phyloP scores from a whole-genome alignment of 2,329 filamentous ascomycete genomes.

The Neofusicoccum laricinum region DNA sequence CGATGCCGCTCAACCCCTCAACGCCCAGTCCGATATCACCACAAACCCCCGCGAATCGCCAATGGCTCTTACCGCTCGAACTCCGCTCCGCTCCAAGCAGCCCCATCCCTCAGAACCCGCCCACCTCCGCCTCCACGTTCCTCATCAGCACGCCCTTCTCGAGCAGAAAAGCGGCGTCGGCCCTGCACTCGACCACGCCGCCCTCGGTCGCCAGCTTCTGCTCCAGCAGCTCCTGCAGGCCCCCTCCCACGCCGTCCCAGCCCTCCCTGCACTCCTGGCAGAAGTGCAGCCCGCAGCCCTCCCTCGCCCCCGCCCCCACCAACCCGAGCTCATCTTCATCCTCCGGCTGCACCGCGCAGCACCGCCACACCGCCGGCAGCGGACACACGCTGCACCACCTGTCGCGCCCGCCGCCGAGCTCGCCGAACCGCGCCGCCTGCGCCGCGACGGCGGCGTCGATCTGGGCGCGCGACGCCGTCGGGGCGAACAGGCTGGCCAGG shows the following conservation, averaged over 20 bases:
- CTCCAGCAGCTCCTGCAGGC: constrained; percentile 14
- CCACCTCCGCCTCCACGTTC: not conserved
- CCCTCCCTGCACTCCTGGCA: constrained; percentile 23
- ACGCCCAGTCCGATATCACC: no score
- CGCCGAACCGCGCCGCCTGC: not conserved
- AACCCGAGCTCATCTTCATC: no score
- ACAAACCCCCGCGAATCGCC: no score
- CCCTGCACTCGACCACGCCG: not conserved
- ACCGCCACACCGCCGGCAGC: constrained; percentile 32
- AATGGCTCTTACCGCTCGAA: no score
- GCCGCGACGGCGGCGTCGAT: not conserved
- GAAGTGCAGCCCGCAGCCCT: constrained; percentile 29
- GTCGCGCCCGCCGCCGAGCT: not conserved
- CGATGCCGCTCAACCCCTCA: no score
- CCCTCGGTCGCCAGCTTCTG: not conserved
- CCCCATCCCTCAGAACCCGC: no score
- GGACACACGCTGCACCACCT: constrained; percentile 38
- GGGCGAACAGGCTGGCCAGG: not conserved
- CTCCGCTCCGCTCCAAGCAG: no score
- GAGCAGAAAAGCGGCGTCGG: constrained; percentile 3
- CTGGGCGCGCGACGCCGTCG: not conserved
- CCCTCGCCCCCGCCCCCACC: not conserved
- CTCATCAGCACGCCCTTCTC: constrained; percentile 1
- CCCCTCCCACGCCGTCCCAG: constrained; percentile 19
- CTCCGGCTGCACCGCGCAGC: constrained; percentile 21